Evolutionary conservation across 2,329 filamentous ascomycete genomes (phyloP).

Genomic region (Dryadomyces quercivorus): DNA sequence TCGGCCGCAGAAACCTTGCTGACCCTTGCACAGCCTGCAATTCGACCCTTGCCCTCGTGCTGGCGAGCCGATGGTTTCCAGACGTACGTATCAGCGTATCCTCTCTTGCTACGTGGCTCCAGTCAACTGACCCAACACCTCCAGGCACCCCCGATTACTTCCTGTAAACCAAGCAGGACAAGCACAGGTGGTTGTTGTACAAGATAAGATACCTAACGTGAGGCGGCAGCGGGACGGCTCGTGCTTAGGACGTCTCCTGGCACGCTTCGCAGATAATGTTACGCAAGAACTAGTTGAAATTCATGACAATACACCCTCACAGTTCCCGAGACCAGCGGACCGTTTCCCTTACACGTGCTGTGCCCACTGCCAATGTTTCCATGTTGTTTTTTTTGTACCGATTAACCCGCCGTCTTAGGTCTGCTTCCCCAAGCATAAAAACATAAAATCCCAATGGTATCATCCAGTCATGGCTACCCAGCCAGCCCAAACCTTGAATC

Average conservation of each 20-base stretch:
- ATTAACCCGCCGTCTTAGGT: too few species aligned
- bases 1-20: too few species aligned
- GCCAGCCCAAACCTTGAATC: too few species aligned
- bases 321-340: too few species aligned
- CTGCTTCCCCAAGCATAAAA: too few species aligned
- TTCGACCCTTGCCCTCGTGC: slow-evolving; percentile 97
- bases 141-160: slow-evolving; percentile 91
- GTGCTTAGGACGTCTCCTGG: not conserved
- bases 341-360: too few species aligned
- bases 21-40: slow-evolving; percentile 58
- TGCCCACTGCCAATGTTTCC: not conserved
- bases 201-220: not conserved
- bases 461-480: too few species aligned
- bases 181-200: not conserved
- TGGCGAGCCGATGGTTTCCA: slow-evolving; percentile 97
- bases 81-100: slow-evolving; percentile 50
- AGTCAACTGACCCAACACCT: not conserved
- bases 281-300: not conserved
- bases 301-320: not conserved
- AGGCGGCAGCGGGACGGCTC: not conserved
- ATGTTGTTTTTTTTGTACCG: too few species aligned
- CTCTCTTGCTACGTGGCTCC: not conserved
- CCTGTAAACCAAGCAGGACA: slow-evolving; percentile 47
- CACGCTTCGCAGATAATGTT: not conserved
- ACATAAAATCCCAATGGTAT: too few species aligned